Evolutionary conservation across 1,139 yeast species (phyloP), one percentile per base, ranked within the genome.

Genomic region (Starmera stellimalicola): DNA sequence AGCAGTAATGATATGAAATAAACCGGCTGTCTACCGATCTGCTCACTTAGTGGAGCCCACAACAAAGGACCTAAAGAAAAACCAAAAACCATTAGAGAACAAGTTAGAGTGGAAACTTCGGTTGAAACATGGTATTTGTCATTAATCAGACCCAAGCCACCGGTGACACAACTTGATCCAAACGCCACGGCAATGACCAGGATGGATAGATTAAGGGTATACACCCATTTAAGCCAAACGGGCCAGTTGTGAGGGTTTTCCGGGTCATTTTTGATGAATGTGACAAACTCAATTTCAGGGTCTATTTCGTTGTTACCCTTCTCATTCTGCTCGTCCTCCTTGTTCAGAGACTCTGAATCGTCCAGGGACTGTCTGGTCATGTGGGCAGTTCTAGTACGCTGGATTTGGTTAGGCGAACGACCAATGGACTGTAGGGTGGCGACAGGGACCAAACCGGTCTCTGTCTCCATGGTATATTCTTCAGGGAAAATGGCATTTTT

Each of bases 11-110:
- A 81, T 36, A 81, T 64, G 49, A 79, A 68, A 54, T 87, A 87
- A 15, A 87, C 93, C 3, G 88, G 83, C 44, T 85, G 70, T 58
- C 96, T 70, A 32, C 96, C 96, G 44, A 77, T 76, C 50, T 79
- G 77, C 57, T 87, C 96, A 25, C 88, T 76, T 33, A 85, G 61
- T 5, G 95, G 95, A 11, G 95, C 85, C 94, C 95, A 87, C 18
- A 85, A 47, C 40, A 87, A 63, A 1, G 95, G 95, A 27, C 96
- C 96, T 17, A 85, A 70, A 16, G 88, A 71, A 51, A 85, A 87
- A 3, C 95, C 96, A 26, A 83, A 54, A 33, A 87, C 95, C 94
- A 85, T 84, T 25, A 85, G 63, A 1, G 95, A 83, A 42, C 84
- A 84, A 1, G 88, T 63, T 43, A 85, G 63, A 27, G 76, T 79